Percentiles rank a stretch among this genome's conserved stretches.
phyloP scores from a whole-genome alignment of 1,284 basidiomycete genomes.

The Rhodofomes roseus region DNA sequence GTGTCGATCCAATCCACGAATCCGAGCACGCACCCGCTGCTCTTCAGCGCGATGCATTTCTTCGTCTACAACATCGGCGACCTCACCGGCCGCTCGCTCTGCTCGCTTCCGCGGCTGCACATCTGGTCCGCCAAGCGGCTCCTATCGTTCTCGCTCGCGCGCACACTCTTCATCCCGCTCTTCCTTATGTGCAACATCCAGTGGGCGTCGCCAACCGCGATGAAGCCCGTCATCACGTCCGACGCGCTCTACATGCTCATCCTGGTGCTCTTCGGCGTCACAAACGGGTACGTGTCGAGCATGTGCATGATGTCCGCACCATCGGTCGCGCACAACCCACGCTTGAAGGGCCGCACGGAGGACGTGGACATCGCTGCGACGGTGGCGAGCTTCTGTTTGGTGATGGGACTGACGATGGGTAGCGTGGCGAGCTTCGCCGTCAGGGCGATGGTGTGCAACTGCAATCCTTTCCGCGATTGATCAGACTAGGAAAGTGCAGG shows the following conservation, averaged over 20 bases:
- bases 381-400: slow-evolving; percentile 59
- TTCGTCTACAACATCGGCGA: slow-evolving; percentile 77
- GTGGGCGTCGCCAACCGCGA: slow-evolving; percentile 32
- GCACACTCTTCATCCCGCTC: slow-evolving; percentile 79
- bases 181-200: slow-evolving; percentile 83
- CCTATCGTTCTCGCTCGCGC: slow-evolving; percentile 57
- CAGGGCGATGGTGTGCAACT: slow-evolving; percentile 58
- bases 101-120: slow-evolving; percentile 60
- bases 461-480: slow-evolving; percentile 58
- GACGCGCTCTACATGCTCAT: slow-evolving; percentile 75
- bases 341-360: slow-evolving; percentile 56
- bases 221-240: slow-evolving; percentile 58
- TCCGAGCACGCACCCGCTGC: slow-evolving; percentile 51
- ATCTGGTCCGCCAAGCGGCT: slow-evolving; percentile 67
- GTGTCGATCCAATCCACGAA: slow-evolving; percentile 68
- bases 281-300: slow-evolving; percentile 74
- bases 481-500: not conserved
- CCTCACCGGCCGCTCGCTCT: slow-evolving; percentile 71
- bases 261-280: slow-evolving; percentile 67
- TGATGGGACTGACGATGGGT: slow-evolving; percentile 72
- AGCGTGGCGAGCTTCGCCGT: slow-evolving; percentile 80
- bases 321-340: slow-evolving; percentile 69
- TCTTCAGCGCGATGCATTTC: slow-evolving; percentile 73
- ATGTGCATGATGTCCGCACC: slow-evolving; percentile 50
- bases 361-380: slow-evolving; percentile 84